Percentiles rank a stretch among this genome's conserved stretches.
phyloP scores from a whole-genome alignment of 805 yeast genomes.

The Yamadazyma kitorensis region DNA sequence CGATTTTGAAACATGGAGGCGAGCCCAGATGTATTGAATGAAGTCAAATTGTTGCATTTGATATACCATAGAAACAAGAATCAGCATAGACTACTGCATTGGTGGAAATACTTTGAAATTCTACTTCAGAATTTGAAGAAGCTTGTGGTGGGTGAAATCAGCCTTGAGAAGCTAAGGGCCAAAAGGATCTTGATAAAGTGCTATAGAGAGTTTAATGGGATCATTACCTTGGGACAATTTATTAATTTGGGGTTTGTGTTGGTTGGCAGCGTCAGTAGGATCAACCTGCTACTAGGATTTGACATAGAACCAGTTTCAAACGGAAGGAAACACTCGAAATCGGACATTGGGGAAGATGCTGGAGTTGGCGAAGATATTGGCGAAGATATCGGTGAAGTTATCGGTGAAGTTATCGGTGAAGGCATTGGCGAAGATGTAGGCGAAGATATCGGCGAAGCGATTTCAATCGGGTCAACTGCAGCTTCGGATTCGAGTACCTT shows the following conservation, averaged over 20 bases:
- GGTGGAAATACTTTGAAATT: conserved; percentile 75
- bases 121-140: conserved; percentile 55
- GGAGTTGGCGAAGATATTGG: conserved; percentile 13
- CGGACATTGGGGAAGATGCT: not conserved
- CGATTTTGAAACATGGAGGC: no score
- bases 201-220: conserved; percentile 60
- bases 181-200: conserved; percentile 42
- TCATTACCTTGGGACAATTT: conserved; percentile 73
- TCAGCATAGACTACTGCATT: conserved; percentile 67
- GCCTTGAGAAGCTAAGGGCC: conserved; percentile 4
- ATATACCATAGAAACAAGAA: conserved; percentile 69
- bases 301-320: no score
- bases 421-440: conserved; percentile 1
- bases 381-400: conserved; percentile 18
- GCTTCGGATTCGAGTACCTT: conserved; percentile 5
- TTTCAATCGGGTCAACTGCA: conserved; percentile 3
- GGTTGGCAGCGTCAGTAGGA: conserved; percentile 49
- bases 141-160: conserved; percentile 17
- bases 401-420: not conserved
- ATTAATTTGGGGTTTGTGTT: conserved; percentile 69
- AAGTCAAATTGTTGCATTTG: conserved; percentile 58
- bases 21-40: conserved; percentile 40
- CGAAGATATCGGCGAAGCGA: conserved; percentile 16
- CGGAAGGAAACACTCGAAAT: not conserved
- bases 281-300: conserved; percentile 5